Base-by-base conservation (phyloP, 495 filamentous ascomycete genomes). In the Xylona heveae region DNA sequence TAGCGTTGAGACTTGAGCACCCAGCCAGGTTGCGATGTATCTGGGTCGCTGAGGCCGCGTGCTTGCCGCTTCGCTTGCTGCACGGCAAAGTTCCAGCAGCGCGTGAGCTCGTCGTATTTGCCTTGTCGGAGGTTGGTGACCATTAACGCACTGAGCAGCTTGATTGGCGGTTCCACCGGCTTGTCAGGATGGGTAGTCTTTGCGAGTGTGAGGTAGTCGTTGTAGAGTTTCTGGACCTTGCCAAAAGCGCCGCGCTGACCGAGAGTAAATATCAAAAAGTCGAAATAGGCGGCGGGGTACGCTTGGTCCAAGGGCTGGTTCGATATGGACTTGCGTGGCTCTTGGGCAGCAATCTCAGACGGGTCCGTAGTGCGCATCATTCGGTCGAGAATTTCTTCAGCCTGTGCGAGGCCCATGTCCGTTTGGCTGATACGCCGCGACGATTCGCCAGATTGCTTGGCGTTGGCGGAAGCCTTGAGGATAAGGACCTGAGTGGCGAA, bases 91-190 rank as follows among this genome's bases (percentile, higher is more conserved):
- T 64, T 36, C 80, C 80, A 90, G 24, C 60, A 74, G 35, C 63
- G 45, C 30, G 64, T 61, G 17, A 83, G 68, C 27, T 64, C 60
- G 16, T 63, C 52, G 36, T 62, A 61, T 20, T 74, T 55, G 6
- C 52, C 43, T 14, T 66, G 64, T 21, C 58, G 51, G 15, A 65
- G 47, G 43, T 76, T 59, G 3, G 64, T 53, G 2, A 57, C 45
- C 74, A 88, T 83, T 17, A 81, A 47, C 6, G 69, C 60, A 31
- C 59, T 58, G 8, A 85, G 49, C 28, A 84, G 52, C 6, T 50
- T 46, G 24, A 78, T 45, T 1, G 78, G 73, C 3, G 53, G 39
- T 6, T 35, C 27, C 17, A 38, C 30, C 39, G 4, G 20, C 23
- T 17, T 12, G 39, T 32, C 21, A 51, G 45, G 10, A n/a, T 45